phyloP scores from a whole-genome alignment of 1,139 yeast genomes.

The Taphrina wiesneri region DNA sequence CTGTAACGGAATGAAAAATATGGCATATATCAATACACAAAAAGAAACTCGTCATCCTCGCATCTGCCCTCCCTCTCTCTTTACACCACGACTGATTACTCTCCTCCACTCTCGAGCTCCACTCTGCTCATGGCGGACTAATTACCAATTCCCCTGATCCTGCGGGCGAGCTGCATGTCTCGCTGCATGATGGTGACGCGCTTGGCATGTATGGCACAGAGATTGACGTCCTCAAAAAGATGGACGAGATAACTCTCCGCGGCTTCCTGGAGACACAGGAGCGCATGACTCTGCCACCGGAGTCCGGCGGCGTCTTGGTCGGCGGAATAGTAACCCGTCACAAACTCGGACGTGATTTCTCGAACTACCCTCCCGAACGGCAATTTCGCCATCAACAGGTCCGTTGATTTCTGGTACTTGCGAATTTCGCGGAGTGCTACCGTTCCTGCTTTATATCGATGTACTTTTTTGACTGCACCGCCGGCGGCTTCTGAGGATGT shows the following conservation, averaged over 20 bases:
- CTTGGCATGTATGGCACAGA: slow-evolving; percentile 90
- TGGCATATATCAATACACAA: background rate
- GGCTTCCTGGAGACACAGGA: slow-evolving; percentile 88
- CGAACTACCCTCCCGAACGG: slow-evolving; percentile 86
- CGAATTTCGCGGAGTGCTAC: slow-evolving; percentile 76
- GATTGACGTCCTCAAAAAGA: slow-evolving; percentile 81
- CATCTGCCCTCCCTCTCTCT: background rate
- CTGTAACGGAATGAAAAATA: no score
- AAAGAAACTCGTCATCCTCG: background rate
- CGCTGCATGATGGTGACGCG: slow-evolving; percentile 92
- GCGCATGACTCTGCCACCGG: slow-evolving; percentile 88
- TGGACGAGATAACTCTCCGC: slow-evolving; percentile 72
- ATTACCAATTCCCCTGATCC: slow-evolving; percentile 63
- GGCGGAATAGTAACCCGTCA: slow-evolving; percentile 52
- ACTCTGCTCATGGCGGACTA: background rate
- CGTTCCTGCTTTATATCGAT: slow-evolving; percentile 68
- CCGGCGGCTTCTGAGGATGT: background rate
- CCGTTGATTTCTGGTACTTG: slow-evolving; percentile 74
- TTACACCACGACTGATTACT: background rate
- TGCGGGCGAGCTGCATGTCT: slow-evolving; percentile 86
- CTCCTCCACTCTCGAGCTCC: background rate
- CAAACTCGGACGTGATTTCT: slow-evolving; percentile 78
- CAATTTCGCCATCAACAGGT: slow-evolving; percentile 70
- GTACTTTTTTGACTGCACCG: slow-evolving; percentile 23
- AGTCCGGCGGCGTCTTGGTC: slow-evolving; percentile 52